Percentiles rank a stretch among this genome's conserved stretches.
Evolutionary conservation across 345 rosid genomes (phyloP).

Genomic region (Arabidopsis thaliana): DNA sequence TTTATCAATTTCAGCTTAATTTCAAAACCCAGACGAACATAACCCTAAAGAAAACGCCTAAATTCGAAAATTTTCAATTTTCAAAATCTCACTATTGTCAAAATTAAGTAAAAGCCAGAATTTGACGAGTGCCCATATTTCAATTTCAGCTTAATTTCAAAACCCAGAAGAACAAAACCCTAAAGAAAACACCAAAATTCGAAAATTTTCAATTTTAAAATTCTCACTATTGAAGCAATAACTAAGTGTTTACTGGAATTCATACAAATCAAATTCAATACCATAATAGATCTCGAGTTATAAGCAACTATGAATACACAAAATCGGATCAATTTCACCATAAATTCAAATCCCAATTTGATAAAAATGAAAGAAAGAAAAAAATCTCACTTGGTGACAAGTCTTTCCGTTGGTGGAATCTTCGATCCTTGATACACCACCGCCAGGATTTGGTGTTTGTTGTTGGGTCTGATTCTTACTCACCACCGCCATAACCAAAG

Average conservation of each 20-base stretch:
- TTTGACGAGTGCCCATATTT: background rate
- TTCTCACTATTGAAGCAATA: background rate
- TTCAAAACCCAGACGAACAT: background rate
- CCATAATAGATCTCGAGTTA: background rate
- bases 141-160: background rate
- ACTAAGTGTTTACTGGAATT: background rate
- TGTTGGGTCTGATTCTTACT: constrained; percentile 24
- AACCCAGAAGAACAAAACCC: background rate
- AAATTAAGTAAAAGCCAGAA: background rate
- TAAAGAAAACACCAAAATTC: background rate
- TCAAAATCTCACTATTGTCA: background rate
- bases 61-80: background rate
- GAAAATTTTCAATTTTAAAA: background rate
- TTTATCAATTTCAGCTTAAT: background rate
- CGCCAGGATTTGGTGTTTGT: constrained; percentile 48
- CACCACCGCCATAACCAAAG: constrained; percentile 26
- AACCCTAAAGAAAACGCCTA: background rate
- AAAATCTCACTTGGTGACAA: constrained; percentile 66
- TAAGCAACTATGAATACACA: background rate
- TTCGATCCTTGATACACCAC: constrained; percentile 18
- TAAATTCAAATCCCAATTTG: background rate
- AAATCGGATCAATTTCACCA: background rate
- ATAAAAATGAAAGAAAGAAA: background rate
- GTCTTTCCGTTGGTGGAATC: constrained; percentile 59
- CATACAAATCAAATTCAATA: background rate